These are phyloP conservation scores for Ceratopteris richardii DNA, from an alignment of 75 land plant species.

Conservation along the genomic window DNA sequence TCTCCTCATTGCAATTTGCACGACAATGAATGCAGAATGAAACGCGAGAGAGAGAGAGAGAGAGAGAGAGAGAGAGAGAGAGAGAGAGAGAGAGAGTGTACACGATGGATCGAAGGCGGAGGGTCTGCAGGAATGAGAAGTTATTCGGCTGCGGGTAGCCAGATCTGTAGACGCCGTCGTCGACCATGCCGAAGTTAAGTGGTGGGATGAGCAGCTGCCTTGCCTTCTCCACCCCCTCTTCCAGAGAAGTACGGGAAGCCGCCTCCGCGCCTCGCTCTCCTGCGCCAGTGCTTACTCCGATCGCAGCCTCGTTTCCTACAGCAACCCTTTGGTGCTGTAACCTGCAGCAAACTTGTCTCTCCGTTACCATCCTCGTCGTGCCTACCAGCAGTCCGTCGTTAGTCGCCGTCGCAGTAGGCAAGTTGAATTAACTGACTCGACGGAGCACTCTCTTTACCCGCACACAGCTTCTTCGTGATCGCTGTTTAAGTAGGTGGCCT, in stretches of 20 bases:
- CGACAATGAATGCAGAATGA: no score
- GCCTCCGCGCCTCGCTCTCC: not conserved
- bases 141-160: conserved; percentile 73
- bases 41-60: not conserved
- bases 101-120: conserved; percentile 67
- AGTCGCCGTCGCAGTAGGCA: conserved; percentile 2
- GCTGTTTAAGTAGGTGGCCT: not conserved
- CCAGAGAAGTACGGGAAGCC: not conserved
- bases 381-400: not conserved
- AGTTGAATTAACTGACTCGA: no score
- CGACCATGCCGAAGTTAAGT: conserved; percentile 83
- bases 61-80: conserved; percentile 6
- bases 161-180: conserved; percentile 73
- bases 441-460: no score
- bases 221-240: no score
- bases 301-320: not conserved
- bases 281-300: not conserved
- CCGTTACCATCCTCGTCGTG: not conserved
- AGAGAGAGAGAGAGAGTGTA: conserved; percentile 19
- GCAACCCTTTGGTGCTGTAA: not conserved
- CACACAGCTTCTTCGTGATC: not conserved
- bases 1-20: no score
- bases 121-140: conserved; percentile 57
- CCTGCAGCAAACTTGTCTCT: no score
- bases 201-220: conserved; percentile 58